These are phyloP conservation scores for Tuber borchii DNA, from an alignment of 495 filamentous ascomycete species.

Conservation along the genomic window DNA sequence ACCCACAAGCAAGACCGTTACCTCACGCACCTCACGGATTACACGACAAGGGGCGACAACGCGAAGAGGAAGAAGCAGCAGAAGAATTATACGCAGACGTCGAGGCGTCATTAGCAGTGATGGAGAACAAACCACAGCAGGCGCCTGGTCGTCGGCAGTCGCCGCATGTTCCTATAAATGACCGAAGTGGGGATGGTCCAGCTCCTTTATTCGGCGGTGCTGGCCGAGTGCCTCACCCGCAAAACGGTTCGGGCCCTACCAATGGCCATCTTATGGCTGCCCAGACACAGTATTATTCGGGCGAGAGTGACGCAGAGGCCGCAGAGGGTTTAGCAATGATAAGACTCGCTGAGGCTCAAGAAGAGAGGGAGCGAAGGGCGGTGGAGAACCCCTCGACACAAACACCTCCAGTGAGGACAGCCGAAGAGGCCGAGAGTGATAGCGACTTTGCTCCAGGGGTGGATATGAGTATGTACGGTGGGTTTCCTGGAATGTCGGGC, in stretches of 20 bases:
- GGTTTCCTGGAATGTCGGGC: slow-evolving; percentile 28
- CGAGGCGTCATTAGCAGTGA: slow-evolving; percentile 32
- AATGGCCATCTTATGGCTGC: slow-evolving; percentile 53
- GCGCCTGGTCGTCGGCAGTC: slow-evolving; percentile 30
- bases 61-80: slow-evolving; percentile 28
- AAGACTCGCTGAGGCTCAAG: slow-evolving; percentile 76
- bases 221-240: slow-evolving; percentile 30
- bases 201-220: slow-evolving; percentile 35
- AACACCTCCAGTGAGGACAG: slow-evolving; percentile 42
- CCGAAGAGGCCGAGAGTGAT: slow-evolving; percentile 55
- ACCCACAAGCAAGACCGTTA: slow-evolving; percentile 57
- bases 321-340: slow-evolving; percentile 78
- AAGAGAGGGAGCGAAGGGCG: slow-evolving; percentile 23
- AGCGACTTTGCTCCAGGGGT: slow-evolving; percentile 62
- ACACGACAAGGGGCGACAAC: slow-evolving; percentile 19
- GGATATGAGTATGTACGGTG: slow-evolving; percentile 64
- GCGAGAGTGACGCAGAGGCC: slow-evolving; percentile 87
- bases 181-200: slow-evolving; percentile 29
- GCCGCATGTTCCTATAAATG: slow-evolving; percentile 20
- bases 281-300: slow-evolving; percentile 43
- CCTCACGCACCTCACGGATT: slow-evolving; percentile 45
- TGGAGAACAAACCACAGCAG: slow-evolving; percentile 27
- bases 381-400: slow-evolving; percentile 26
- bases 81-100: slow-evolving; percentile 36
- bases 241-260: slow-evolving; percentile 46